Base-by-base conservation (phyloP, 1,284 basidiomycete species). In the Rhodotorula sp. region DNA sequence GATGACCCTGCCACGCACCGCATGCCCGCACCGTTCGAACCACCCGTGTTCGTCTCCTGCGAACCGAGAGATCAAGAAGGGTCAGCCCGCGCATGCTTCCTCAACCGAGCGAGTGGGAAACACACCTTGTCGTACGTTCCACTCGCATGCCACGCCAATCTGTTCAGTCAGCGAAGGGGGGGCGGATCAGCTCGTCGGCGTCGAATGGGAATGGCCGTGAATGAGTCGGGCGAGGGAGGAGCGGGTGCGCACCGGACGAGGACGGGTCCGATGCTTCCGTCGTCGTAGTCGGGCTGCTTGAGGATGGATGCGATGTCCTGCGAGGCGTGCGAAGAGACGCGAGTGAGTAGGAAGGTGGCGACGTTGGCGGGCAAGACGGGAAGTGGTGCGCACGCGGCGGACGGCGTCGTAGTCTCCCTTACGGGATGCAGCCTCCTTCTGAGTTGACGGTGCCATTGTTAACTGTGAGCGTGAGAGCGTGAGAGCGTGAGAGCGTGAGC, bases 21-120 rank as follows among this genome's bases (percentile, higher is more conserved):
- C 93, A 96, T 95, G 44, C 93, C 94, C 20, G 94, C 93, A 76
- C 91, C 92, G 85, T 95, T 94, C 83, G 81, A 83, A 79, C 94
- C 94, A 74, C 95, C 94, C 26, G 91, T 90, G 75, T 88, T 87
- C 75, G 87, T 84, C 4, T 89, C 62, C 28, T 20, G 31, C 37
- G 37, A 13, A 40, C 37, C 37, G 37, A 40, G 13, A 40, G 37
- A 40, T 13, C 37, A 13, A 7, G 13, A 40, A 40, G 37, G 7
- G 37, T 40, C 37, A 40, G 37, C 37, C 37, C 37, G 37, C 37
- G 37, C 37, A 40, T 40, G n/a, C 37, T 13, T 40, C 37, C 37
- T 40, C 8, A 40, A 40, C n/a, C n/a, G n/a, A n/a, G n/a, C n/a
- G n/a, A n/a, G n/a, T n/a, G n/a, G n/a, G n/a, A n/a, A n/a, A 40